phyloP scores from a whole-genome alignment of 2,329 filamentous ascomycete genomes.

The Nothophaeocryptopus gaeumannii region DNA sequence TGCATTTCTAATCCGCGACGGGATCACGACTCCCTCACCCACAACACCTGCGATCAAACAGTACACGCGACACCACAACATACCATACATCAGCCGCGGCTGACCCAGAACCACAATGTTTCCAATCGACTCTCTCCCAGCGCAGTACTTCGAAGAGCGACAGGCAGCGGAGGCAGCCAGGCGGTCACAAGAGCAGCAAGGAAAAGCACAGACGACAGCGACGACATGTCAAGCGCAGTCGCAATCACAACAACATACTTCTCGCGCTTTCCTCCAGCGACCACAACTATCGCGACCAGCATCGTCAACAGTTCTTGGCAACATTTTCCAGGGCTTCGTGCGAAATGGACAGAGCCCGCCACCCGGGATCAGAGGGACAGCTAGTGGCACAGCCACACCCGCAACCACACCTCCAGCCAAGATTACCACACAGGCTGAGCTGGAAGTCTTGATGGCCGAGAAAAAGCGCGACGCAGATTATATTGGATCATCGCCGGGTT shows the following conservation, averaged over 20 bases:
- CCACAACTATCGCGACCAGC: conserved; percentile 23
- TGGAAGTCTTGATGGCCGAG: conserved; percentile 30
- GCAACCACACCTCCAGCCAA: conserved; percentile 19
- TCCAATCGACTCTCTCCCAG: conserved; percentile 32
- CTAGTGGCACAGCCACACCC: conserved; percentile 20
- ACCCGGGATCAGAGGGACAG: background rate
- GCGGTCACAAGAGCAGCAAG: conserved; percentile 24
- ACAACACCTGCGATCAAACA: background rate
- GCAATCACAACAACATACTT: conserved; percentile 17
- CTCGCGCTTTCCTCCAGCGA: conserved; percentile 18
- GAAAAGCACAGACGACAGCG: conserved; percentile 17
- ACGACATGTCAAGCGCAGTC: conserved; percentile 5
- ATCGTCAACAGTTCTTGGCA: conserved; percentile 28
- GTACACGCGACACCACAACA: background rate
- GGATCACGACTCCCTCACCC: too few relatives aligned
- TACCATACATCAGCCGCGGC: background rate
- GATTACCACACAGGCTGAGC: conserved; percentile 25
- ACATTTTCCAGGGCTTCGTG: conserved; percentile 28
- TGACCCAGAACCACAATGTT: conserved; percentile 28
- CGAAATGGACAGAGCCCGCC: conserved; percentile 10
- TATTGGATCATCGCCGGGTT: conserved; percentile 19
- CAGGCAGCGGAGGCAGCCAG: conserved; percentile 25
- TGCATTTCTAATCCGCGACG: too few relatives aligned
- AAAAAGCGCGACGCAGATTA: conserved; percentile 32
- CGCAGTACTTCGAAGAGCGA: conserved; percentile 35